A percentile compares a stretch with the other conserved stretches of the same genome.
phyloP scores from a whole-genome alignment of 129 eudicot genomes.

The Deinandra increscens region DNA sequence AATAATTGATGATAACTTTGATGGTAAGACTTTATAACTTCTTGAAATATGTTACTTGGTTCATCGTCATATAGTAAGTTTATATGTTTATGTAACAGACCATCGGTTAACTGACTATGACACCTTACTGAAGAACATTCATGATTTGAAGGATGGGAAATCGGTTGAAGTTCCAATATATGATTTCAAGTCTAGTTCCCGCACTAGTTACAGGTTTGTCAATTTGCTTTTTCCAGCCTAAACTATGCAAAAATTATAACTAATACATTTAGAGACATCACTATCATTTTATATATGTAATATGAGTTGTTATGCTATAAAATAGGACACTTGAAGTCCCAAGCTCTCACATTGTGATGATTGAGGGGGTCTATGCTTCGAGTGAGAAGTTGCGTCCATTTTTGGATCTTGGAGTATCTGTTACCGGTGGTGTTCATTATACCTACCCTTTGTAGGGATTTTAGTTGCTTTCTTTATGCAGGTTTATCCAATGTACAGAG shows the following conservation, averaged over 20 bases:
- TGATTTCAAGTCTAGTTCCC: conserved; percentile 87
- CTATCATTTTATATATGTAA: neutral
- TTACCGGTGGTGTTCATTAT: conserved; percentile 94
- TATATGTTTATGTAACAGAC: too few relatives aligned
- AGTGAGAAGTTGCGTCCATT: conserved; percentile 80
- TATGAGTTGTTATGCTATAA: conserved; percentile 18
- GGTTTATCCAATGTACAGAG: conserved; percentile 43
- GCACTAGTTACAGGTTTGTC: conserved; percentile 90
- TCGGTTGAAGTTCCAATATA: conserved; percentile 67
- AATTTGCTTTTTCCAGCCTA: too few relatives aligned
- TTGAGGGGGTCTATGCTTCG: conserved; percentile 89
- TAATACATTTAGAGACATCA: too few relatives aligned
- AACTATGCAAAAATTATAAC: neutral
- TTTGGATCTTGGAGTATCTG: conserved; percentile 89
- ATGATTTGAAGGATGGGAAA: conserved; percentile 74
- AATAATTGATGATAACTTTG: too few relatives aligned
- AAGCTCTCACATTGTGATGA: conserved; percentile 75
- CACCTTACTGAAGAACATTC: conserved; percentile 73
- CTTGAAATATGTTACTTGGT: too few relatives aligned
- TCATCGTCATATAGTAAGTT: too few relatives aligned
- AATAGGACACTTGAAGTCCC: conserved; percentile 91
- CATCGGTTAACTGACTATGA: conserved; percentile 95
- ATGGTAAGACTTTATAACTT: too few relatives aligned
- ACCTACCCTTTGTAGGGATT: too few relatives aligned
- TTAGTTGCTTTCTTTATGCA: too few relatives aligned